These are phyloP conservation scores for Vigna nakashimae DNA, from an alignment of 306 rosid genomes.

Conservation along the genomic window DNA sequence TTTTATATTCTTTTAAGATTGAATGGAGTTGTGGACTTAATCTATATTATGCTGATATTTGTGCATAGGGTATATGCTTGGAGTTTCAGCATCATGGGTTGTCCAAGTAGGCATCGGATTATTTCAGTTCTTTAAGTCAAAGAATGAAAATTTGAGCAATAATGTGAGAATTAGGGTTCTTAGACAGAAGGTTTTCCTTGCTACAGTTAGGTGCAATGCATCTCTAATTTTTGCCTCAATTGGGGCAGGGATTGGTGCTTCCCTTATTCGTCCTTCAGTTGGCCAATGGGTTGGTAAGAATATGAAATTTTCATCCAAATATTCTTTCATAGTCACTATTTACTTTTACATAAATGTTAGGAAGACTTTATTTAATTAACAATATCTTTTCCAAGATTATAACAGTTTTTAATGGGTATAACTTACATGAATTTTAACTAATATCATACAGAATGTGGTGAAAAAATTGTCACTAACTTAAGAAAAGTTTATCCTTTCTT, in stretches of 20 bases:
- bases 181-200: slow-evolving; percentile 54
- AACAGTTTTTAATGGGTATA: not conserved
- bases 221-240: slow-evolving; percentile 80
- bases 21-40: slow-evolving; percentile 5
- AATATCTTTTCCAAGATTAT: too few species aligned
- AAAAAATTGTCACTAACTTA: not conserved
- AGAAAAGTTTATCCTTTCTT: not conserved
- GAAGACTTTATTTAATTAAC: too few species aligned
- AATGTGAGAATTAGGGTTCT: slow-evolving; percentile 49
- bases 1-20: not conserved
- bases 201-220: slow-evolving; percentile 67
- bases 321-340: not conserved
- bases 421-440: not conserved
- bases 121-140: slow-evolving; percentile 50
- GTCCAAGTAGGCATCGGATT: slow-evolving; percentile 77
- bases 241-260: slow-evolving; percentile 87
- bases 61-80: slow-evolving; percentile 69
- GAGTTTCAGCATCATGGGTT: slow-evolving; percentile 84
- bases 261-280: slow-evolving; percentile 62
- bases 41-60: slow-evolving; percentile 32
- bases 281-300: slow-evolving; percentile 91
- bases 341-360: not conserved
- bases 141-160: slow-evolving; percentile 50
- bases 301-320: not conserved
- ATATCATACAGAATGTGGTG: not conserved